phyloP scores from a whole-genome alignment of 2,329 filamentous ascomycete genomes.

The Simplicillium sp. region DNA sequence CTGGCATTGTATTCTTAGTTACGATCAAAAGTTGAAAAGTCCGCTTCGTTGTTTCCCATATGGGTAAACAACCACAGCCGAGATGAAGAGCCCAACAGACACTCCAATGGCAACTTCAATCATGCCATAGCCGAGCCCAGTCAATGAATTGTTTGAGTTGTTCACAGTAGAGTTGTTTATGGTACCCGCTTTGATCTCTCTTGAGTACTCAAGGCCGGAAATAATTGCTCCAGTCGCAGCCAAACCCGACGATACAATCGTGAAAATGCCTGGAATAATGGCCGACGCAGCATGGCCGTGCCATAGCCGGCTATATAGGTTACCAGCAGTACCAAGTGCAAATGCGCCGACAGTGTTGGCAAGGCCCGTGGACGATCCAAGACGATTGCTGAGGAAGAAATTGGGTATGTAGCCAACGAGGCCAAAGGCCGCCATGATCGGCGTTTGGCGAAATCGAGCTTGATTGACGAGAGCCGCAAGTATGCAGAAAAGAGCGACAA shows the following conservation, averaged over 20 bases:
- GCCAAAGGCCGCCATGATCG: constrained; percentile 5
- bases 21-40: constrained; percentile 3
- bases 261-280: constrained; percentile 6
- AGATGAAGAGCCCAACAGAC: constrained; percentile 2
- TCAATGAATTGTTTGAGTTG: constrained; percentile 1
- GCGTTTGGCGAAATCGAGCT: constrained; percentile 4
- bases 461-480: constrained; percentile 4
- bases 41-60: constrained; percentile 3
- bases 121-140: too few species aligned
- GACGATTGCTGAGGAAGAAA: constrained; percentile 4
- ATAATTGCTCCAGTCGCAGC: constrained; percentile 2
- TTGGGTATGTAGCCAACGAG: constrained; percentile 4
- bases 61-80: constrained; percentile 3
- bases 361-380: too few species aligned
- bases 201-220: constrained; percentile 1
- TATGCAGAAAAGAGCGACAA: constrained; percentile 4
- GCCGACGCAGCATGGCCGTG: constrained; percentile 5
- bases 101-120: constrained; percentile 3
- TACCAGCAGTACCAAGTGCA: constrained; percentile 3
- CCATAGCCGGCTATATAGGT: constrained; percentile 3
- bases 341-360: constrained; percentile 5
- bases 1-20: too few species aligned
- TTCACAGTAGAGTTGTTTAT: constrained; percentile 2
- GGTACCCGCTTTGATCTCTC: background rate
- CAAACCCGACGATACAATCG: constrained; percentile 5